Evolutionary conservation across 495 filamentous ascomycete species (phyloP).

Genomic region (Hypoxylon perforatum): DNA sequence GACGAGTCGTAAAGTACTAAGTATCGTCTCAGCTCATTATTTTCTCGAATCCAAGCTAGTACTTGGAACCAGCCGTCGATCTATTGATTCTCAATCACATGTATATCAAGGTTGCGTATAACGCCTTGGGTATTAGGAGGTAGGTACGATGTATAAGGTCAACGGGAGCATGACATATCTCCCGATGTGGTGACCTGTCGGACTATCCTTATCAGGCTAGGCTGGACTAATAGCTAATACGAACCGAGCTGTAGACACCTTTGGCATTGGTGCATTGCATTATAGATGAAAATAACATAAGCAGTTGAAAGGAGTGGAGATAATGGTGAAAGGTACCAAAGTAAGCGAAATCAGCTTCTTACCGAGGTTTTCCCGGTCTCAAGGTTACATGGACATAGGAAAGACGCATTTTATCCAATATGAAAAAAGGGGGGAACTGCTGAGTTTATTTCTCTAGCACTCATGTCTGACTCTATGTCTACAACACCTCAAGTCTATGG

Average conservation of each 20-base stretch:
- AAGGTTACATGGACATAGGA: background rate
- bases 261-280: background rate
- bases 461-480: slow-evolving; percentile 19
- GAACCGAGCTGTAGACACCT: background rate
- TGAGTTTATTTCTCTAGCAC: background rate
- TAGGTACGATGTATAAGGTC: background rate
- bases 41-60: background rate
- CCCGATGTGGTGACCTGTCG: background rate
- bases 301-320: too few relatives aligned
- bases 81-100: background rate
- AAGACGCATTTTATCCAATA: background rate
- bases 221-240: too few relatives aligned
- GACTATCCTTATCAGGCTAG: slow-evolving; percentile 19
- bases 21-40: background rate
- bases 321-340: background rate
- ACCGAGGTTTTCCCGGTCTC: background rate
- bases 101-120: background rate
- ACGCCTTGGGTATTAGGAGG: too few relatives aligned
- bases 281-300: too few relatives aligned
- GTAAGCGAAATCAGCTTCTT: background rate
- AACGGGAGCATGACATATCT: too few relatives aligned
- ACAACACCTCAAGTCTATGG: slow-evolving; percentile 23
- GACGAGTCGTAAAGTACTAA: background rate
- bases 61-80: background rate
- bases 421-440: background rate